Base-by-base conservation (phyloP, 2,329 filamentous ascomycete species). In the Magnaporthiopsis rhizophila region DNA sequence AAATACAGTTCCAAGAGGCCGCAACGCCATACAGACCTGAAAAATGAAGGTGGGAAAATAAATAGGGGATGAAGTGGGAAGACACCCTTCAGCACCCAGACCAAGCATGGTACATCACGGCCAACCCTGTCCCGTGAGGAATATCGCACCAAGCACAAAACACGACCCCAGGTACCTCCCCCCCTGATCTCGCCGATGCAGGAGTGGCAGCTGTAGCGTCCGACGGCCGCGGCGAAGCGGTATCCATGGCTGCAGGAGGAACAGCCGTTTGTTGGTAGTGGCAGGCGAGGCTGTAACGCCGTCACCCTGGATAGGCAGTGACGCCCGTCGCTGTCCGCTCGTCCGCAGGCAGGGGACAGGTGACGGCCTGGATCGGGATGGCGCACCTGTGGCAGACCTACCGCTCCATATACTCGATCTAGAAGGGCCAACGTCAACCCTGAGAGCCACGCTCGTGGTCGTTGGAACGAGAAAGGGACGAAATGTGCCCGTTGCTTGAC, bases 391-490 rank as follows among this genome's bases (percentile, higher is more conserved):
- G 58, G 62, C 64, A 67, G 38, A 63, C 61, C 70, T 79, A 80
- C 58, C 74, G 69, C 8, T 74, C 78, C 45, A 75, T 77, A 68
- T 71, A 77, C 61, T 65, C 61, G 15, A 70, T 61, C 30, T 15
- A 18, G 38, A 5, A 1, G 38, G 38, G 15, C 6, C 38, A 5
- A 18, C 38, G 4, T 45, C 38, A 5, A 45, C 38, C 15, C 38
- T 6, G 38, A 45, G 15, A 45, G 38, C 30, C 38, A 45, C 15
- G 38, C 38, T 7, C 18, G 15, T 18, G 38, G 15, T 18, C 38
- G 4, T 18, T 45, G 5, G 6, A 45, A 2, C 11, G 38, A 45
- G 15, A 7, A 45, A 45, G 38, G 13, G 5, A 3, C 5, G 5
- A 45, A 45, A 18, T 3, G 15, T 45, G 38, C 38, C 38, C 15